Base-by-base conservation (phyloP, 352 stramenopile genomes). In the Phytopythium ostracodes region DNA sequence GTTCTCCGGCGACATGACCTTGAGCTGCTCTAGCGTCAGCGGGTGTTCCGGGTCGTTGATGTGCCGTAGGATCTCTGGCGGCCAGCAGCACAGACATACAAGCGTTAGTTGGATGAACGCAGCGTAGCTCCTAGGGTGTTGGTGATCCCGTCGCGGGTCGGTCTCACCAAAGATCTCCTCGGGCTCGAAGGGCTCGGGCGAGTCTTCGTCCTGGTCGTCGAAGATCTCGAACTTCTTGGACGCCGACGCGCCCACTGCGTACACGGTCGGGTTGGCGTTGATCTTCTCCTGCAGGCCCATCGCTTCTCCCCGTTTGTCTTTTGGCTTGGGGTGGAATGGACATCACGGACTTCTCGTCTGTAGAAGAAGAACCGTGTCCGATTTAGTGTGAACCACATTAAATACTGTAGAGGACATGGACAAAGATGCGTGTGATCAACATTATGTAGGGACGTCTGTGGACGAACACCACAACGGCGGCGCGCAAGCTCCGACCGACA, bases 1-100 rank as follows among this genome's bases (percentile, higher is more conserved):
- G 66, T 96, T 96, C 65, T 97, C 90, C 9, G 93, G 74, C 59
- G 89, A 79, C 73, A 96, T 90, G 50, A 98, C 92, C 65, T 98
- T 97, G 47, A 98, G 80, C 70, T 98, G 91, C 75, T 98, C 92
- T 35, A 98, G 78, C 33, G 92, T 98, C 42, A 98, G 75, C 29
- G 92, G 91, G 66, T 98, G 92, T 75, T 98, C 92, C 20, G 92
- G 92, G 68, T 98, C 92, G 66, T 98, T 97, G 64, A 98, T 82
- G 63, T 96, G 81, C 43, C 88, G 82, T 55, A 94, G 72, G 20
- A 88, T 89, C 75, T 94, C 86, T 94, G 63, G 7, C n/a, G 36
- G 5, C 8, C n/a, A 14, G 11, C 20, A 54, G 36, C 20, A 54
- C 17, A 49, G 51, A 62, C 36, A 46, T 18, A 56, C 18, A 46